Percentiles rank a stretch among this genome's conserved stretches.
phyloP scores from a whole-genome alignment of 306 rosid species.

The Rosa multiflora region DNA sequence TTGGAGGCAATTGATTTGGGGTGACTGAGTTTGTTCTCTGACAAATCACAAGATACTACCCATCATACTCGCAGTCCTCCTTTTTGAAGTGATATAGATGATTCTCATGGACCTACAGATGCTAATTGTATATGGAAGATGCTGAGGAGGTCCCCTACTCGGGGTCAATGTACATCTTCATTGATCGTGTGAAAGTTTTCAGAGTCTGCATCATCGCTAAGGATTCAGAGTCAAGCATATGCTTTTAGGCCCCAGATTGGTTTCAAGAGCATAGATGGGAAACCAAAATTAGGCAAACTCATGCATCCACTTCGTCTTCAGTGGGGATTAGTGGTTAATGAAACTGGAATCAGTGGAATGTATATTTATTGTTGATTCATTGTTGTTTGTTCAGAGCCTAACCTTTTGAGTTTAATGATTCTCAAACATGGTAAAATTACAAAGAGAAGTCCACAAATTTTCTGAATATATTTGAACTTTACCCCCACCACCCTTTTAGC shows the following conservation, averaged over 20 bases:
- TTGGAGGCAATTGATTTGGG: constrained; percentile 29
- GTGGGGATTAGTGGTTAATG: not conserved
- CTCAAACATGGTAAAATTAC: not conserved
- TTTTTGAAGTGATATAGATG: constrained; percentile 32
- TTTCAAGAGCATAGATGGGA: not conserved
- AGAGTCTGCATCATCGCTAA: constrained; percentile 25
- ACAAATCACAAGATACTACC: constrained; percentile 16
- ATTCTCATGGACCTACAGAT: constrained; percentile 49
- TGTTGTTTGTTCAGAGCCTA: not conserved
- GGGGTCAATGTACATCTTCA: constrained; percentile 12
- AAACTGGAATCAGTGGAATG: not conserved
- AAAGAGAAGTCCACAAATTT: not conserved
- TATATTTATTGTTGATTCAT: not conserved
- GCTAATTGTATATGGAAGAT: constrained; percentile 18
- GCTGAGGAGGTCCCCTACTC: constrained; percentile 28
- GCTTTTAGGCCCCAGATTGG: constrained; percentile 1
- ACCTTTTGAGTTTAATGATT: not conserved
- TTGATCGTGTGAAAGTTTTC: constrained; percentile 17
- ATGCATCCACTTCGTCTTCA: not conserved
- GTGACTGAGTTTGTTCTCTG: not conserved
- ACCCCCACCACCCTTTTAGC: not conserved
- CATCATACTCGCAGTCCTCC: not conserved
- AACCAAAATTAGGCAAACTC: not conserved
- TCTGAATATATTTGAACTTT: not conserved
- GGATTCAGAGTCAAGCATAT: constrained; percentile 7